Base-by-base conservation (phyloP, 1,284 basidiomycete genomes). In the Pholiota adiposa region DNA sequence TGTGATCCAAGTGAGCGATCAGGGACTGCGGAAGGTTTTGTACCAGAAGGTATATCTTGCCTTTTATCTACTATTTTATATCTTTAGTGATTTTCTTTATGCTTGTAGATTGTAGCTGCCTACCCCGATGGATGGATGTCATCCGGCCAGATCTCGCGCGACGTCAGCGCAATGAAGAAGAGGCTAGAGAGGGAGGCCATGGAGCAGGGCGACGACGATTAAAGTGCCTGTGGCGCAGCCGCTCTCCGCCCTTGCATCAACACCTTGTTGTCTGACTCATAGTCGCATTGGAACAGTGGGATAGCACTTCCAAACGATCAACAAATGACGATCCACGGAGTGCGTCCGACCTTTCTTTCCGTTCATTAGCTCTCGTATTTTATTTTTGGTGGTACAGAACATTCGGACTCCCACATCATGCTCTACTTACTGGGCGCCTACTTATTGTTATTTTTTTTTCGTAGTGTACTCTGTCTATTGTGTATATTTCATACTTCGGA, bases 141-240 rank as follows among this genome's bases (percentile, higher is more conserved):
- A 41, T 85, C 84, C 2, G 84, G 85, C 8, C 83, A 86, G 64
- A 84, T 85, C 62, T 85, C 83, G 23, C 72, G 83, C 67, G 83
- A 85, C 75, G 89, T 91, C 82, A 91, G 88, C 70, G 83, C 87
- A 9, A 88, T 92, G 83, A 92, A 91, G 78, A 90, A 90, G 79
- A 84, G 80, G 65, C 78, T 83, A 64, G 87, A 89, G 71, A 85
- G 84, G 67, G 87, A 89, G 69, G 77, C 79, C 11, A 77, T 83
- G 79, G 86, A 88, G 63, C 63, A 69, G 41, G 71, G 69, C 29
- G 63, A 66, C 29, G 68, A 69, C n/a, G 67, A 69, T 43, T 64
- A 46, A 16, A 31, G 11, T 11, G 29, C 29, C 29, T 31, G 29
- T 31, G 29, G 29, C 29, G 29, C 11, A 5, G 5, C 29, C 29